A percentile compares a stretch with the other conserved stretches of the same genome.
Conservation (phyloP, 208 protist genomes). For the Wallacemonas collosoma region DNA sequence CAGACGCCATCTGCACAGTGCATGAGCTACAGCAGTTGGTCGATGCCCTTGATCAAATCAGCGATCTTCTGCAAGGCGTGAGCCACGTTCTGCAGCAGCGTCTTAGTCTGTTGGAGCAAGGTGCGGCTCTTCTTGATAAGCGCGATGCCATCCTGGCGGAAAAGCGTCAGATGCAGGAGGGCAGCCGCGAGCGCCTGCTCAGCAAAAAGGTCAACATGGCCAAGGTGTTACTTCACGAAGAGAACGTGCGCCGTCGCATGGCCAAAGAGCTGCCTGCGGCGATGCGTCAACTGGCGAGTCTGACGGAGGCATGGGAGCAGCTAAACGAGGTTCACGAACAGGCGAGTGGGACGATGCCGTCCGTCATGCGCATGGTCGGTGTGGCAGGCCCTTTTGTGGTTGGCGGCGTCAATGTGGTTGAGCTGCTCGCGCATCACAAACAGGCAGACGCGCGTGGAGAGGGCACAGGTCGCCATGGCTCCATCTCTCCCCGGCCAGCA, state of each 20-base stretch:
- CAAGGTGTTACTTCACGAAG: slow-evolving; percentile 78
- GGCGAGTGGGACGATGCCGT: background rate
- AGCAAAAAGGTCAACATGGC: slow-evolving; percentile 87
- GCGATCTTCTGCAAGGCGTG: background rate
- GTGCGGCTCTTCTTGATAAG: slow-evolving; percentile 38
- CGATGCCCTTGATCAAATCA: slow-evolving; percentile 20
- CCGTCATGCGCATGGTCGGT: no score
- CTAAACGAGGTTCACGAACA: slow-evolving; percentile 21
- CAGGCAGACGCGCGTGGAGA: background rate
- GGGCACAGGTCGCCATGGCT: background rate
- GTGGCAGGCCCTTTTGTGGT: slow-evolving; percentile 25
- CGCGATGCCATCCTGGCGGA: slow-evolving; percentile 46
- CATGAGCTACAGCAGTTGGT: slow-evolving; percentile 33
- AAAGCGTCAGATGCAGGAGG: slow-evolving; percentile 47
- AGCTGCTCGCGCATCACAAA: slow-evolving; percentile 15
- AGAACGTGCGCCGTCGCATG: slow-evolving; percentile 59
- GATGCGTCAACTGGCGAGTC: slow-evolving; percentile 40
- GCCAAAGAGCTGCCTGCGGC: slow-evolving; percentile 66
- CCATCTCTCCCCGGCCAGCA: background rate
- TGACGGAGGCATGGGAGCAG: slow-evolving; percentile 48
- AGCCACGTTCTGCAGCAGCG: slow-evolving; percentile 28
- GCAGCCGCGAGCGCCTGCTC: slow-evolving; percentile 69
- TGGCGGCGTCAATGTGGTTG: slow-evolving; percentile 28
- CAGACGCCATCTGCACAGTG: slow-evolving; percentile 28
- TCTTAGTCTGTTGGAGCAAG: slow-evolving; percentile 43